These are phyloP conservation scores for Brassica hybrid DNA, from an alignment of 441 rosid genomes.

Conservation along the genomic window DNA sequence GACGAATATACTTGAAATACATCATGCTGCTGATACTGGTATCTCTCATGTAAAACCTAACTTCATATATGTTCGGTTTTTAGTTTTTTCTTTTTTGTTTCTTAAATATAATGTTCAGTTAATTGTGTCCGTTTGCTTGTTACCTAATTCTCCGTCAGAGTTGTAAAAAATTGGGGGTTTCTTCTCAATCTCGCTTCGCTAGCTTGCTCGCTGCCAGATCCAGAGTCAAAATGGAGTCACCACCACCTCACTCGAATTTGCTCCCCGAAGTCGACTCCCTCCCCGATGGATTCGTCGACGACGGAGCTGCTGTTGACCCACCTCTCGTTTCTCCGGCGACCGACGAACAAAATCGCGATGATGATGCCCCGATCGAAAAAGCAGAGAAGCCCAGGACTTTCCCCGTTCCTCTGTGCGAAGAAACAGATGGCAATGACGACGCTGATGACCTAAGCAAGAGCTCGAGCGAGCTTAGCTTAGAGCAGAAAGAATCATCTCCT, in stretches of 20 bases:
- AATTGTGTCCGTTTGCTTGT: not conserved
- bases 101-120: not conserved
- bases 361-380: slow-evolving; percentile 49
- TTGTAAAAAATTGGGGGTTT: not conserved
- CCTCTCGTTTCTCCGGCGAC: slow-evolving; percentile 46
- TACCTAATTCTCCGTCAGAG: not conserved
- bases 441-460: slow-evolving; percentile 41
- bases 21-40: too few species aligned
- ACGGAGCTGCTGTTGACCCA: slow-evolving; percentile 58
- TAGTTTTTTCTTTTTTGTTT: too few species aligned
- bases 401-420: slow-evolving; percentile 71
- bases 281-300: slow-evolving; percentile 96
- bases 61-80: too few species aligned
- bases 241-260: slow-evolving; percentile 54
- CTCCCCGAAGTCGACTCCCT: slow-evolving; percentile 91
- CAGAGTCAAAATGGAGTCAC: slow-evolving; percentile 61
- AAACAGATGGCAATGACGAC: slow-evolving; percentile 51
- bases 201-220: slow-evolving; percentile 32
- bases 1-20: too few species aligned
- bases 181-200: not conserved
- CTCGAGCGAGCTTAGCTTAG: slow-evolving; percentile 35
- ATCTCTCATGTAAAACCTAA: too few species aligned
- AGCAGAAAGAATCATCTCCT: slow-evolving; percentile 46
- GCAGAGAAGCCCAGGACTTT: slow-evolving; percentile 56
- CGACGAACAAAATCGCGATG: slow-evolving; percentile 42